phyloP scores from a whole-genome alignment of 805 yeast species.

The Cyberlindnera mrakii region DNA sequence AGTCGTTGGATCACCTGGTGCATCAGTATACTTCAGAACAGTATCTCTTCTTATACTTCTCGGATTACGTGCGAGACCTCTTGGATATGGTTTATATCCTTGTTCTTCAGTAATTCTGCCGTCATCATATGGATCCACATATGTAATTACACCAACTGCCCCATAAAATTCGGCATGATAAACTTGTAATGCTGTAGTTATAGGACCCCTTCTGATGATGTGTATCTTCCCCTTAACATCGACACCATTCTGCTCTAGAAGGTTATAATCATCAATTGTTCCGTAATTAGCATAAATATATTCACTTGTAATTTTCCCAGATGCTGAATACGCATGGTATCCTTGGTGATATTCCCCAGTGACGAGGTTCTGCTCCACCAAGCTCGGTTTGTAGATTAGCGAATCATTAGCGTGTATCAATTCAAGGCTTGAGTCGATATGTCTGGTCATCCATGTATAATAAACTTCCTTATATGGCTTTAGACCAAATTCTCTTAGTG shows the following conservation, averaged over 20 bases:
- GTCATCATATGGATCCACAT: slow-evolving; percentile 57
- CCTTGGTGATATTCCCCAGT: slow-evolving; percentile 49
- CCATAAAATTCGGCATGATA: slow-evolving; percentile 57
- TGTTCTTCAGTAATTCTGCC: slow-evolving; percentile 45
- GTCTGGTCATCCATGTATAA: slow-evolving; percentile 50
- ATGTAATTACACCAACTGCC: slow-evolving; percentile 49
- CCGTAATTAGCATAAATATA: slow-evolving; percentile 63
- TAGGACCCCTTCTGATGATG: slow-evolving; percentile 44
- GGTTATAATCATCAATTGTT: slow-evolving; percentile 43
- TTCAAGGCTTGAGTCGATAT: slow-evolving; percentile 38
- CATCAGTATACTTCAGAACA: slow-evolving; percentile 48
- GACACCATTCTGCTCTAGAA: slow-evolving; percentile 33
- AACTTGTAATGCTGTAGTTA: slow-evolving; percentile 51
- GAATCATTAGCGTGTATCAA: slow-evolving; percentile 30
- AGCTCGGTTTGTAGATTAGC: slow-evolving; percentile 40
- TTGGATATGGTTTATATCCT: slow-evolving; percentile 53
- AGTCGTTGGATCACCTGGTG: slow-evolving; percentile 76
- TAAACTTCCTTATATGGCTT: slow-evolving; percentile 46
- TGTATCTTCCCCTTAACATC: slow-evolving; percentile 51
- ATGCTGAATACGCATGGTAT: slow-evolving; percentile 59
- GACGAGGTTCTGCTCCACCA: slow-evolving; percentile 36
- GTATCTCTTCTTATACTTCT: slow-evolving; percentile 57
- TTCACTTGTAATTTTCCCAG: slow-evolving; percentile 50
- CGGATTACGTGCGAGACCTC: slow-evolving; percentile 62
- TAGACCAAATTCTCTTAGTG: slow-evolving; percentile 47